Percentiles rank a stretch among this genome's conserved stretches.
Evolutionary conservation across 202 grass and related monocot genomes (phyloP).

Genomic region (Panicum virgatum): DNA sequence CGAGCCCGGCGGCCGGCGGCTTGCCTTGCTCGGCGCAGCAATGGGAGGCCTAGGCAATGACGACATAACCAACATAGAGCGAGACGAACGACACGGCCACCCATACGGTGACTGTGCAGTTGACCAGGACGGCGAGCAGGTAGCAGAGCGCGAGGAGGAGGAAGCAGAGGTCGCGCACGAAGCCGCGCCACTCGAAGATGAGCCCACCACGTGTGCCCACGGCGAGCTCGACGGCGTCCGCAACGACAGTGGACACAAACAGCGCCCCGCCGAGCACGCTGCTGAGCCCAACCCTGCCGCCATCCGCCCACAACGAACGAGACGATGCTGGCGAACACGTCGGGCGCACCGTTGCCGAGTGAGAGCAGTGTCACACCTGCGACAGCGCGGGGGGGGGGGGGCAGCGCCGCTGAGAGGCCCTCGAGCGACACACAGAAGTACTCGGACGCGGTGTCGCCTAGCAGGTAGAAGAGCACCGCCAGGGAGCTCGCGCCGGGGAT

Average conservation of each 20-base stretch:
- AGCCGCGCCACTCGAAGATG: slow-evolving; percentile 49
- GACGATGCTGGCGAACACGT: slow-evolving; percentile 76
- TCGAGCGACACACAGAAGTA: slow-evolving; percentile 88
- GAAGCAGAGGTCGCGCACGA: slow-evolving; percentile 72
- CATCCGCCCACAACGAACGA: slow-evolving; percentile 59
- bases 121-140: slow-evolving; percentile 50
- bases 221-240: slow-evolving; percentile 53
- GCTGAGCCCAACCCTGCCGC: slow-evolving; percentile 52
- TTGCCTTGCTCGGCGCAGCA: slow-evolving; percentile 44
- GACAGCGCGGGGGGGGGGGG: slow-evolving; percentile 70
- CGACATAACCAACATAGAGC: slow-evolving; percentile 65
- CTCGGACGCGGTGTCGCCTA: slow-evolving; percentile 71
- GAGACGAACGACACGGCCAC: slow-evolving; percentile 59
- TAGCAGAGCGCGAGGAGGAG: slow-evolving; percentile 65
- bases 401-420: slow-evolving; percentile 61
- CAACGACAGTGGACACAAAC: slow-evolving; percentile 67
- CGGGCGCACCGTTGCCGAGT: no score
- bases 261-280: slow-evolving; percentile 78
- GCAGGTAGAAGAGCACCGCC: slow-evolving; percentile 69
- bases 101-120: slow-evolving; percentile 64
- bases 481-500: no score
- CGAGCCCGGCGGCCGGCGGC: neutral
- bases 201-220: neutral
- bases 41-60: slow-evolving; percentile 63
- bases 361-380: slow-evolving; percentile 87